phyloP scores from a whole-genome alignment of 176 grass and related monocot species.

The Aechmea fasciata region DNA sequence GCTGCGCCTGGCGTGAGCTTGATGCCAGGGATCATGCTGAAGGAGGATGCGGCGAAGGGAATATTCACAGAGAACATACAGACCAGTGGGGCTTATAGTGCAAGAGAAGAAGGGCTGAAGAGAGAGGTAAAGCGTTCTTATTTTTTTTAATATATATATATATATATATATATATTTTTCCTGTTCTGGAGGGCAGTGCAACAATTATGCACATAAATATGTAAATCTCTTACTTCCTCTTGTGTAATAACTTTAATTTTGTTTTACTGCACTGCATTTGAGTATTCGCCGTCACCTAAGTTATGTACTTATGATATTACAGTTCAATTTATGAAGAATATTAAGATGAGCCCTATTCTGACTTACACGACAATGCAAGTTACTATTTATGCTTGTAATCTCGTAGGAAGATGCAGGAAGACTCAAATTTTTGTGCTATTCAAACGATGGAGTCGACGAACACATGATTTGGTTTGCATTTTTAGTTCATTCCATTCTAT shows the following conservation, averaged over 20 bases:
- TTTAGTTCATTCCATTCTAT: conserved; percentile 13
- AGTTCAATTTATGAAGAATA: no score
- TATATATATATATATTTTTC: no score
- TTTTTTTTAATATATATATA: no score
- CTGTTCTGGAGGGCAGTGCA: background rate
- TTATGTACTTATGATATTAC: no score
- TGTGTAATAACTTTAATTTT: no score
- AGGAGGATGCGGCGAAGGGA: conserved; percentile 53
- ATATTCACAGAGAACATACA: conserved; percentile 94
- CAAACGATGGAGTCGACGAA: conserved; percentile 89
- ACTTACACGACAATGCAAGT: no score
- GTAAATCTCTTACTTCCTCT: no score
- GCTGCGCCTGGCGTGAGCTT: conserved; percentile 9
- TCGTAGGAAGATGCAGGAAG: conserved; percentile 76
- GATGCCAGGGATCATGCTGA: conserved; percentile 28
- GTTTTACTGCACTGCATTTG: no score
- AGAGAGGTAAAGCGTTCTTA: conserved; percentile 38
- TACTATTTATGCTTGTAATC: background rate
- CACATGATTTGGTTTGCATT: conserved; percentile 89
- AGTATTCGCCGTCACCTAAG: no score
- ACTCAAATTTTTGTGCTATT: conserved; percentile 84
- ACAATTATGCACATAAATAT: no score
- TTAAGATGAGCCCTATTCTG: no score
- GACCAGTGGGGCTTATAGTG: conserved; percentile 86
- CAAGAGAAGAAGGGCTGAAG: conserved; percentile 87